Evolutionary conservation across 129 eudicot genomes (phyloP).

Genomic region (Flaveria ramosissima): DNA sequence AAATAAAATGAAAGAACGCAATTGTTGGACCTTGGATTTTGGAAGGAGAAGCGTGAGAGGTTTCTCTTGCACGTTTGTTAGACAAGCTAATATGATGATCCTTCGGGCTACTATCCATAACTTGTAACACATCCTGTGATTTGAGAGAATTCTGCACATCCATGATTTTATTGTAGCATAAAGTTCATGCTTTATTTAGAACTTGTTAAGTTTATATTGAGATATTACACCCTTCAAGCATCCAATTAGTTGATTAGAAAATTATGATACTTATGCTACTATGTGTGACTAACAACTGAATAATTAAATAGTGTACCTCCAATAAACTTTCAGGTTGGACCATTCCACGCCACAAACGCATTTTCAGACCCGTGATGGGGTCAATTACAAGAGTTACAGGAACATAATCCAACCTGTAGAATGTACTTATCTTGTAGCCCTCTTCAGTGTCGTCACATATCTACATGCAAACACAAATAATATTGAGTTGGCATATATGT

Average conservation of each 20-base stretch:
- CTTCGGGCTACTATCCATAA: slow-evolving; percentile 71
- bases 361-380: slow-evolving; percentile 87
- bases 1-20: not conserved
- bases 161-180: slow-evolving; percentile 1
- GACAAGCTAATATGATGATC: slow-evolving; percentile 56
- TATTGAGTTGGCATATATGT: not conserved
- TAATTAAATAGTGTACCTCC: slow-evolving; percentile 54
- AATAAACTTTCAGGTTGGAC: slow-evolving; percentile 74
- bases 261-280: not conserved
- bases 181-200: not conserved
- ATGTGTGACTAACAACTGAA: not conserved
- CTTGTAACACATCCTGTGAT: slow-evolving; percentile 64
- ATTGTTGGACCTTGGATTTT: slow-evolving; percentile 41
- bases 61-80: slow-evolving; percentile 63
- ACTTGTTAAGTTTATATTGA: not conserved
- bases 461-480: slow-evolving; percentile 33
- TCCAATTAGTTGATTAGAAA: not conserved
- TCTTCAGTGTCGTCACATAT: slow-evolving; percentile 79
- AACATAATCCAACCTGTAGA: slow-evolving; percentile 63
- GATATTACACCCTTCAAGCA: not conserved
- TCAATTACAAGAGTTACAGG: slow-evolving; percentile 79
- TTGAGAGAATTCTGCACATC: slow-evolving; percentile 10
- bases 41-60: slow-evolving; percentile 39
- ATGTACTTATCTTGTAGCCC: slow-evolving; percentile 76
- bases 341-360: slow-evolving; percentile 92